phyloP scores from a whole-genome alignment of 2,329 filamentous ascomycete species.

The Macroventuria anomochaeta region DNA sequence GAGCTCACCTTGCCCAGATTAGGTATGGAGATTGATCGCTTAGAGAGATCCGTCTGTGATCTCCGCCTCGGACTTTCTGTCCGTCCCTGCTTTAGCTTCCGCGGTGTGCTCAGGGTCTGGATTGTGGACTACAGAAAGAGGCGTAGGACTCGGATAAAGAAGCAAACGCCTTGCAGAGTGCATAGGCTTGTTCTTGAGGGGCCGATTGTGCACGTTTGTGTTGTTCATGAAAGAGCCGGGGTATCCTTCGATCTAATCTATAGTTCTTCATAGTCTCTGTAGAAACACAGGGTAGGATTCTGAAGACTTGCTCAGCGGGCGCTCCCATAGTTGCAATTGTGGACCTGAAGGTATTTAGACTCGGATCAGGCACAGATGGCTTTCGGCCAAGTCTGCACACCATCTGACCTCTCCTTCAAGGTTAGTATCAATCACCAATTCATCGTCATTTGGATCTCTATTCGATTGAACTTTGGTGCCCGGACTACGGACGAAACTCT shows the following conservation, averaged over 20 bases:
- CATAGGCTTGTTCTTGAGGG: background rate
- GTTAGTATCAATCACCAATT: too few species aligned
- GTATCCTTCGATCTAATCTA: background rate
- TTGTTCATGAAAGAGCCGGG: background rate
- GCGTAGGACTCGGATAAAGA: background rate
- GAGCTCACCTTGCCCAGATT: background rate
- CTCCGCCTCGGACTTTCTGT: background rate
- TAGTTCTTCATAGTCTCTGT: too few species aligned
- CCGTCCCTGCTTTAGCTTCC: constrained; percentile 11
- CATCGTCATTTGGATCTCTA: too few species aligned
- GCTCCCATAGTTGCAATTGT: too few species aligned
- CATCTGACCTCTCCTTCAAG: too few species aligned
- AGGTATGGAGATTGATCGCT: background rate
- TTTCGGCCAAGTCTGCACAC: too few species aligned
- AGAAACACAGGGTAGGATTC: too few species aligned
- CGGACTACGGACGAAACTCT: too few species aligned
- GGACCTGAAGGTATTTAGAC: too few species aligned
- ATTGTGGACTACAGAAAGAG: background rate
- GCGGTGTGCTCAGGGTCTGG: constrained; percentile 1
- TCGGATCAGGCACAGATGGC: too few species aligned
- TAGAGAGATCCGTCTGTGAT: background rate
- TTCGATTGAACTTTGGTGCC: too few species aligned
- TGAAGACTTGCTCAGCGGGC: background rate
- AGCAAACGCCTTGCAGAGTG: background rate
- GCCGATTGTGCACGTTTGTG: background rate